phyloP scores from a whole-genome alignment of 768 basidiomycete species.

The Tulasnella sp. region DNA sequence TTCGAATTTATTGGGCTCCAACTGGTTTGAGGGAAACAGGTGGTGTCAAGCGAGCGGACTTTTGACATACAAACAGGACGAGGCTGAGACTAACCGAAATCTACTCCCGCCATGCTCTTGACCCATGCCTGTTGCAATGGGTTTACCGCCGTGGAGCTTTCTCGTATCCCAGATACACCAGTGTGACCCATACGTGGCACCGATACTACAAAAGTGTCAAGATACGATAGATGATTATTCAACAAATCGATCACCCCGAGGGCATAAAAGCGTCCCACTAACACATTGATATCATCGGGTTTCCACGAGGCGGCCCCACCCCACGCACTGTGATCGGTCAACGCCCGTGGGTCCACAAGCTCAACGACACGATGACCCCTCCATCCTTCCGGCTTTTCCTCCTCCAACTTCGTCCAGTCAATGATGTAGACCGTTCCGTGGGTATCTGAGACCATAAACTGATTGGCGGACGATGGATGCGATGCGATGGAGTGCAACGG shows the following conservation, averaged over 20 bases:
- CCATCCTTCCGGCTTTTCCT: constrained; percentile 39
- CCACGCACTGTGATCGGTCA: constrained; percentile 44
- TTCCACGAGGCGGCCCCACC: constrained; percentile 60
- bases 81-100: constrained; percentile 44
- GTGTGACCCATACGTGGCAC: constrained; percentile 59
- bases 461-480: constrained; percentile 60
- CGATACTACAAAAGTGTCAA: constrained; percentile 45
- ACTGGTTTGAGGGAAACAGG: constrained; percentile 34
- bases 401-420: constrained; percentile 68
- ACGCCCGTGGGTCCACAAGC: constrained; percentile 56
- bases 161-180: constrained; percentile 72
- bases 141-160: constrained; percentile 63
- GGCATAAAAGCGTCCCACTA: constrained; percentile 24
- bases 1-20: constrained; percentile 72
- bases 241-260: too few relatives aligned
- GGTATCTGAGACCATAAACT: constrained; percentile 67
- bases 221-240: background rate
- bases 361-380: constrained; percentile 57
- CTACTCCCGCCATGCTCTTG: constrained; percentile 56
- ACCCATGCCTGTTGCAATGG: constrained; percentile 47
- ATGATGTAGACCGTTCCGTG: constrained; percentile 64
- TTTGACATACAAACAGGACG: background rate
- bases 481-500: constrained; percentile 58
- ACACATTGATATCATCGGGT: constrained; percentile 62
- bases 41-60: too few relatives aligned